phyloP scores from a whole-genome alignment of 805 yeast genomes.

The Yarrowia divulgata region DNA sequence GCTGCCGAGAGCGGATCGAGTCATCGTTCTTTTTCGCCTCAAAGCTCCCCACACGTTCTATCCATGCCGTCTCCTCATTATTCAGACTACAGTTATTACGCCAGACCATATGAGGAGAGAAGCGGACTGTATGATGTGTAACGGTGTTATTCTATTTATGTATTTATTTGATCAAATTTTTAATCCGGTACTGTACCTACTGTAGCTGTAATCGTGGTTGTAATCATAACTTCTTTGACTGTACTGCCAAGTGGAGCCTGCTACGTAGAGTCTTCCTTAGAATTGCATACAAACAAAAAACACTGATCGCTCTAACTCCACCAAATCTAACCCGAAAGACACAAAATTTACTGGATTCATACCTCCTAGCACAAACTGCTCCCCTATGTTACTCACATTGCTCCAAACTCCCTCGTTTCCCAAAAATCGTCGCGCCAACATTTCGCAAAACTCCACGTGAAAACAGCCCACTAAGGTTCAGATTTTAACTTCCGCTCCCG shows the following conservation, averaged over 20 bases:
- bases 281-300: too few relatives aligned
- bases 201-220: too few relatives aligned
- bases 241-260: too few relatives aligned
- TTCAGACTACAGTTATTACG: slow-evolving; percentile 13
- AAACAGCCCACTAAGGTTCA: neutral
- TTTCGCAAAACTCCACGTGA: neutral
- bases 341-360: too few relatives aligned
- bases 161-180: neutral
- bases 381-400: too few relatives aligned
- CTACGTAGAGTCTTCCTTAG: too few relatives aligned
- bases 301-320: too few relatives aligned
- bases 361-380: too few relatives aligned
- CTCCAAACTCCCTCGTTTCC: too few relatives aligned
- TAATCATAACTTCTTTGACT: too few relatives aligned
- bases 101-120: slow-evolving; percentile 6
- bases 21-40: slow-evolving; percentile 2
- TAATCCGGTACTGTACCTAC: too few relatives aligned
- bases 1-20: neutral
- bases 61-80: slow-evolving; percentile 13
- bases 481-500: slow-evolving; percentile 19
- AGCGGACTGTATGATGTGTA: slow-evolving; percentile 1
- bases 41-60: neutral
- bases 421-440: neutral
- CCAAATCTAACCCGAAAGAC: too few relatives aligned
- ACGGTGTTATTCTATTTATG: neutral